Percentiles rank a stretch among this genome's conserved stretches.
Evolutionary conservation across 192 early-diverging fungal genomes (phyloP).

Genomic region (Endogone sp.): DNA sequence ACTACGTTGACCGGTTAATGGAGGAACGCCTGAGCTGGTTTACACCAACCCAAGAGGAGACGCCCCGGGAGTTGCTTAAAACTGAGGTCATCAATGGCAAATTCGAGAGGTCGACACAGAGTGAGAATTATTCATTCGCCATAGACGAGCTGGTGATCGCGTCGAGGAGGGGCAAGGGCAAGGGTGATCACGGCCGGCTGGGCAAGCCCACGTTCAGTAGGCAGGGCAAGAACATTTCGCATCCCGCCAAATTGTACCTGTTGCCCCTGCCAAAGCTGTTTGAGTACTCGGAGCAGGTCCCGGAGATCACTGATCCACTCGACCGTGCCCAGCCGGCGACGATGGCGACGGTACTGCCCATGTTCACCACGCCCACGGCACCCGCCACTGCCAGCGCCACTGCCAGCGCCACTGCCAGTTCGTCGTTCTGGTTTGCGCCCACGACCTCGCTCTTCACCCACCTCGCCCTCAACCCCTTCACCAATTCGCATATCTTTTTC

Average conservation of each 20-base stretch:
- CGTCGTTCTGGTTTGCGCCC: background rate
- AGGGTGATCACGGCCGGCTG: background rate
- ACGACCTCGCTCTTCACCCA: background rate
- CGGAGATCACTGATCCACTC: background rate
- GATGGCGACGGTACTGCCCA: background rate
- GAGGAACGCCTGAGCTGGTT: background rate
- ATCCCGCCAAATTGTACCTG: background rate
- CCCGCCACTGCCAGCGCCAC: background rate
- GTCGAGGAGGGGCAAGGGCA: background rate
- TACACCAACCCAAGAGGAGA: background rate
- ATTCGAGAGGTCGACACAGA: background rate
- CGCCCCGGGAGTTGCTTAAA: background rate
- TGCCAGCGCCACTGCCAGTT: background rate
- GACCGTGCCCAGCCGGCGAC: background rate
- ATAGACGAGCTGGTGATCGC: background rate
- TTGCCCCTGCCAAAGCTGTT: background rate
- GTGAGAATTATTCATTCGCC: background rate
- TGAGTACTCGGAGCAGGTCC: background rate
- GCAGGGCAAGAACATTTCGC: background rate
- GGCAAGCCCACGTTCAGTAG: background rate
- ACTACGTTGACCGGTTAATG: background rate
- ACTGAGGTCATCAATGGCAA: background rate
- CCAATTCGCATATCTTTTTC: background rate
- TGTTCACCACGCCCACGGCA: background rate
- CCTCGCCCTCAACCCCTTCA: background rate